Base-by-base conservation (phyloP, 2,329 filamentous ascomycete species). In the Diaporthe nobilis region DNA sequence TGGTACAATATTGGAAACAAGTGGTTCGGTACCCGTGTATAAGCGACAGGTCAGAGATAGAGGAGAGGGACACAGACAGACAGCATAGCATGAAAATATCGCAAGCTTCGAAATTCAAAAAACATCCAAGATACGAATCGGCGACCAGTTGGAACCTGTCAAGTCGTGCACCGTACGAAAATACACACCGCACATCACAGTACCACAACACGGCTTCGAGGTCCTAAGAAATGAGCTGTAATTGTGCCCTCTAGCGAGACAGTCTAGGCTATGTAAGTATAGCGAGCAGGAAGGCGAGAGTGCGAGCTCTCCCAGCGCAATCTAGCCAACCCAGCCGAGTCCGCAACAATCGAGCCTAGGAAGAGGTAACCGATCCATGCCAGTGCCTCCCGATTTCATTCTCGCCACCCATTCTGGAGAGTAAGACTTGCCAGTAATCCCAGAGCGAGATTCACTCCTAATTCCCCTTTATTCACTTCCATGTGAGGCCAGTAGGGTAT, bases 201-300 rank as follows among this genome's bases (percentile, higher is more conserved):
- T n/a, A 53, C 15, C 22, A 10, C 47, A 22, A 22, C 20, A n/a
- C 47, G 15, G 17, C 20, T 49, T 9, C 15, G 47, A 39, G 2
- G 3, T 17, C 31, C 12, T 58, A 49, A 60, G 28, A 71, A 42
- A 28, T 70, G 25, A 74, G n/a, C 15, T 47, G 72, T 51, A 49
- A 60, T 74, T 74, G 47, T 74, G 72, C 42, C 57, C n/a, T 39
- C 53, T 74, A 74, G 6, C 49, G 15, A 70, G 65, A 70, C 49
- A 17, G 15, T 70, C 65, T 55, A 70, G 49, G 49, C 65, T 68
- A 53, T 13, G 65, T 39, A 8, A 15, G 22, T 39, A 68, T 53
- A 68, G 31, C 22, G 47, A 53, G 22, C 13, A 53, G 22, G 65
- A 39, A 28, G 28, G 25, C 13, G 47, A n/a, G 28, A 15, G 65